These are phyloP conservation scores for Aspergillus ellipticus DNA, from an alignment of 495 filamentous ascomycete genomes.

Conservation along the genomic window DNA sequence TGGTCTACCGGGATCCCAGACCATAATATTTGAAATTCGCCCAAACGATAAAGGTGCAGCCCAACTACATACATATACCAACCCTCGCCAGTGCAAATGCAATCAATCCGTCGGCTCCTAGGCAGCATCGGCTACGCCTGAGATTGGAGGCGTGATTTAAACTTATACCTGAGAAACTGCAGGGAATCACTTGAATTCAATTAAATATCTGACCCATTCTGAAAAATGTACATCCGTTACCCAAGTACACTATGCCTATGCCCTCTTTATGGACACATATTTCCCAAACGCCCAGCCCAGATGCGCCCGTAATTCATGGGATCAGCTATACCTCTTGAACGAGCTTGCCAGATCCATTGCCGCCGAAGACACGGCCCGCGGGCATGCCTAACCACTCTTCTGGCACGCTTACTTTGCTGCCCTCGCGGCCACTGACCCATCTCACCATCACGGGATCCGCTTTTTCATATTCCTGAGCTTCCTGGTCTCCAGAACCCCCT, in stretches of 20 bases:
- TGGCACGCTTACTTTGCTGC: slow-evolving; percentile 69
- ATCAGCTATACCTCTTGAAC: slow-evolving; percentile 42
- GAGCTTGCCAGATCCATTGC: slow-evolving; percentile 31
- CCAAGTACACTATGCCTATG: background rate
- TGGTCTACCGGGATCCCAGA: background rate
- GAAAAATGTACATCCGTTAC: slow-evolving; percentile 1
- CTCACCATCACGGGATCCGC: slow-evolving; percentile 69
- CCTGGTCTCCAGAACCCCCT: slow-evolving; percentile 51
- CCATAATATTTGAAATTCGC: background rate
- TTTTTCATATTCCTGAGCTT: slow-evolving; percentile 50
- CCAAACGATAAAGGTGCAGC: background rate
- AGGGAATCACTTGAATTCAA: background rate
- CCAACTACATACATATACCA: background rate
- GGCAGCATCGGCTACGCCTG: too few species aligned
- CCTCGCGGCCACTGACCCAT: slow-evolving; percentile 71
- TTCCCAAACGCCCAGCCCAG: slow-evolving; percentile 26
- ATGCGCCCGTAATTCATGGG: slow-evolving; percentile 9
- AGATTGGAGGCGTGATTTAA: background rate
- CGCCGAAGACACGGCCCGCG: slow-evolving; percentile 59
- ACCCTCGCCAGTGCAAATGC: background rate
- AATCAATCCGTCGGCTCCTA: too few species aligned
- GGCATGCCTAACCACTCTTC: slow-evolving; percentile 75
- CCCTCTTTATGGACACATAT: background rate
- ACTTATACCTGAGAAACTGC: background rate
- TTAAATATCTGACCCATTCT: background rate